A percentile compares a stretch with the other conserved stretches of the same genome.
Evolutionary conservation across 371 early-diverging fungal genomes (phyloP).

Genomic region (Blakeslea trispora): DNA sequence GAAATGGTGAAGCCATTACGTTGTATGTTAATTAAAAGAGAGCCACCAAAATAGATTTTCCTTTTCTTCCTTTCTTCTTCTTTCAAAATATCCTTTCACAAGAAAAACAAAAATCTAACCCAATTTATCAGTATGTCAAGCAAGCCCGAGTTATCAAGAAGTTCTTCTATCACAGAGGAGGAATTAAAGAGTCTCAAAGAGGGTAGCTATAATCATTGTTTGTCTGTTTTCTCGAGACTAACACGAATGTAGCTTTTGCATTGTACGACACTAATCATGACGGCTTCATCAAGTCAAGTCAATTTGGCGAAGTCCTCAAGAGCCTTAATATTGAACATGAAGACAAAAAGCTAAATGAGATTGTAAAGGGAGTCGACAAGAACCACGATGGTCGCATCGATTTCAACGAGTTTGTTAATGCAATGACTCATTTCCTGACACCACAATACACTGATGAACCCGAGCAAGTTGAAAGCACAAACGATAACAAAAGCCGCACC

Average conservation of each 20-base stretch:
- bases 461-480: constrained; percentile 1
- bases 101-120: neutral
- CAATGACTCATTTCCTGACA: constrained; percentile 49
- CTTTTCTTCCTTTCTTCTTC: neutral
- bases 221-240: neutral
- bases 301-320: constrained; percentile 22
- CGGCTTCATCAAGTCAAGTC: constrained; percentile 19
- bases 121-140: neutral
- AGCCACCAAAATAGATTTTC: neutral
- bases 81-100: no score
- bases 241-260: constrained; percentile 17
- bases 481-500: neutral
- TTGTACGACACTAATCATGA: constrained; percentile 30
- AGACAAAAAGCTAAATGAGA: constrained; percentile 6
- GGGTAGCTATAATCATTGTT: constrained; percentile 12
- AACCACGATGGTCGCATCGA: constrained; percentile 54
- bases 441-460: constrained; percentile 8
- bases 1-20: no score
- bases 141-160: neutral
- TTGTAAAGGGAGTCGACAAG: constrained; percentile 16
- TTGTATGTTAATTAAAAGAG: no score
- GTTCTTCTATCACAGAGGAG: constrained; percentile 15
- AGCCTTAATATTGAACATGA: constrained; percentile 20
- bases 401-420: constrained; percentile 72
- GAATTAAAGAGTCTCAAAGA: constrained; percentile 26